Percentiles rank a stretch among this genome's conserved stretches.
These are phyloP conservation scores for Podaxis sp. DNA, from an alignment of 768 basidiomycete genomes.

Conservation along the genomic window DNA sequence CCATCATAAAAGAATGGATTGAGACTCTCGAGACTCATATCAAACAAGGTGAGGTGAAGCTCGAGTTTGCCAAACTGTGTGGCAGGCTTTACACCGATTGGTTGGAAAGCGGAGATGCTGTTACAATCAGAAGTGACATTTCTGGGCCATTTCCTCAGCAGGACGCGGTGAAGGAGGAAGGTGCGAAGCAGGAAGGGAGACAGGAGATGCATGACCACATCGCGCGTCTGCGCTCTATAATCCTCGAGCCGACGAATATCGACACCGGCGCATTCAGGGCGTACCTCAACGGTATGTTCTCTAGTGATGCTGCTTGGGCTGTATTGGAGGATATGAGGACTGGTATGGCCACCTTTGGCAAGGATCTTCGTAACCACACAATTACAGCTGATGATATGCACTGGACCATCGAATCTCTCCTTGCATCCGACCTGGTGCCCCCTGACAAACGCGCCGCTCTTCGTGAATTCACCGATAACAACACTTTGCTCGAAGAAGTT, in stretches of 20 bases:
- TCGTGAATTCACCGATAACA: conserved; percentile 39
- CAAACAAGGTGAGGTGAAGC: conserved; percentile 31
- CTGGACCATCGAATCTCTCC: conserved; percentile 31
- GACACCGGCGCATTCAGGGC: conserved; percentile 29
- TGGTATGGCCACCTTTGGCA: conserved; percentile 27
- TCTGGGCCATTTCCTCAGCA: conserved; percentile 15
- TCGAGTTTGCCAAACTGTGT: conserved; percentile 40
- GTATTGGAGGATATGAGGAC: conserved; percentile 30
- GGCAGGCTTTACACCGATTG: conserved; percentile 43
- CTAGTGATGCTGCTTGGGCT: conserved; percentile 26
- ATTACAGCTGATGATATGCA: conserved; percentile 27
- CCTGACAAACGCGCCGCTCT: conserved; percentile 39
- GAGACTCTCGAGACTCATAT: conserved; percentile 39
- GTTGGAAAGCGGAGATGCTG: conserved; percentile 41
- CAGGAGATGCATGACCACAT: conserved; percentile 42
- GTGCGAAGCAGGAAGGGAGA: conserved; percentile 31
- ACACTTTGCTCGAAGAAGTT: conserved; percentile 36
- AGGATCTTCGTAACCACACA: conserved; percentile 21
- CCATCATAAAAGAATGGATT: conserved; percentile 35
- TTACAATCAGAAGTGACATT: conserved; percentile 21
- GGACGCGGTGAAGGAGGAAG: conserved; percentile 1
- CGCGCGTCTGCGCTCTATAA: conserved; percentile 35
- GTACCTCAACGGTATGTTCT: conserved; percentile 40
- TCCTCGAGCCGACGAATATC: conserved; percentile 35
- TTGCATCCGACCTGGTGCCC: conserved; percentile 35